Evolutionary conservation across 148 eudicot species (phyloP).

Genomic region (Chenopodium suecicum): DNA sequence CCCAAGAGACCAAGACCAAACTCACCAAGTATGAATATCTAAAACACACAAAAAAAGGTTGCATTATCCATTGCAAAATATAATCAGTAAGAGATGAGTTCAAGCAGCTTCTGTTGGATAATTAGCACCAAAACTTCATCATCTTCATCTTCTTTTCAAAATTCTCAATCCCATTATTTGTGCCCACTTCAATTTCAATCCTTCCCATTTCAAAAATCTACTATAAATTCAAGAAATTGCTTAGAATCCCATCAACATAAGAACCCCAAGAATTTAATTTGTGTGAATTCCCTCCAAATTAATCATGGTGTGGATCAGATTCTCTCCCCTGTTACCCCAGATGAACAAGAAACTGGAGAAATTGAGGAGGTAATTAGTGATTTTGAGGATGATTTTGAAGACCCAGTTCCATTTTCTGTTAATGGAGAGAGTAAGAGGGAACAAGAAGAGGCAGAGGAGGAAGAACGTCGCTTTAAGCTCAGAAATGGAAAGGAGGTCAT

Average conservation of each 20-base stretch:
- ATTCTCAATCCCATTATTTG: conserved; percentile 1
- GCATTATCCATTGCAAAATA: neutral
- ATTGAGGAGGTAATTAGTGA: neutral
- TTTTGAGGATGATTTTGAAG: conserved; percentile 20
- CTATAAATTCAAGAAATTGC: conserved; percentile 25
- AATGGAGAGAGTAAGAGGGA: conserved; percentile 14
- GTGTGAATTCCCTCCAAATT: conserved; percentile 37
- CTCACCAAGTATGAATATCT: too few species aligned
- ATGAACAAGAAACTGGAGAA: conserved; percentile 16
- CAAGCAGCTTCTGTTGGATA: conserved; percentile 38
- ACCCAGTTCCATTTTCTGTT: conserved; percentile 13
- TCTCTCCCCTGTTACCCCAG: conserved; percentile 16
- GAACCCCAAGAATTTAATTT: conserved; percentile 7
- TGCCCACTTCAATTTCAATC: conserved; percentile 28
- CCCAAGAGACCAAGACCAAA: too few species aligned
- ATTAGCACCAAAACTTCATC: conserved; percentile 25
- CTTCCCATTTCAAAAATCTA: conserved; percentile 9
- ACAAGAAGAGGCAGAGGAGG: conserved; percentile 35
- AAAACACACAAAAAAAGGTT: too few species aligned
- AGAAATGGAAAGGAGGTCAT: conserved; percentile 79
- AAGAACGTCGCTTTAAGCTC: conserved; percentile 51
- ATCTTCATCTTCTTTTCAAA: conserved; percentile 13
- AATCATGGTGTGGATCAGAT: conserved; percentile 47
- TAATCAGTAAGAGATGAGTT: conserved; percentile 33
- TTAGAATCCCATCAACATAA: conserved; percentile 21